Evolutionary conservation across 805 yeast species (phyloP), one percentile per base, ranked within the genome.

Genomic region (Citeromyces nyonsensis): DNA sequence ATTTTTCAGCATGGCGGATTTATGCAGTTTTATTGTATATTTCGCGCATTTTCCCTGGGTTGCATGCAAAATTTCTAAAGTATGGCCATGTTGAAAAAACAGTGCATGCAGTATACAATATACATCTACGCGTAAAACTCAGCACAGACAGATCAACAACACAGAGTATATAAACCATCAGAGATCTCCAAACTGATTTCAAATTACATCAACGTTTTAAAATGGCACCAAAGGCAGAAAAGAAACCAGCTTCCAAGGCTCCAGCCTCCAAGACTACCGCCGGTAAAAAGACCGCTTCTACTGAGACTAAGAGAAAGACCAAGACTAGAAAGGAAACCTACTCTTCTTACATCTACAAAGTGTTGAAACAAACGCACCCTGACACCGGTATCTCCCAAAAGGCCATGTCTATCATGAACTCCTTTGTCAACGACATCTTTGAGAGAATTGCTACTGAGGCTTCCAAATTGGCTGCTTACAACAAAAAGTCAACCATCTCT

Each of bases 341-440:
- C 69, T 80, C 91, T 42, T 81, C 94, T 40, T 83, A 83, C 66
- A 82, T 83, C 58, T 83, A 82, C 84, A 84, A 83, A 66, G 94
- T 83, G 45, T 75, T 83, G 57, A 82, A 82, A 66, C 94, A 83
- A 70, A 82, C 93, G 40, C 94, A 83, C 64, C 94, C 94, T 57
- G 94, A 83, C 59, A 83, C 94, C 40, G 94, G 94, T 79, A 83
- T 83, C 57, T 82, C 94, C 49, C 86, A 82, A 64, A 77, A 80
- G 56, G 91, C 94, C 43, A 83, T 83, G 91, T 80, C 91, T 45
- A 83, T 83, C 61, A 73, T 83, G 82, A 83, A 83, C 77, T 83
- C 94, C 29, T 83, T 83, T 49, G 94, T 83, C 48, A 82, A 81
- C 64, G 94, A 82, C 61, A 79, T 82, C 56, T 82, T 82, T 56